These are phyloP conservation scores for Ochetophila trinervis DNA, from an alignment of 306 rosid species.

Conservation along the genomic window DNA sequence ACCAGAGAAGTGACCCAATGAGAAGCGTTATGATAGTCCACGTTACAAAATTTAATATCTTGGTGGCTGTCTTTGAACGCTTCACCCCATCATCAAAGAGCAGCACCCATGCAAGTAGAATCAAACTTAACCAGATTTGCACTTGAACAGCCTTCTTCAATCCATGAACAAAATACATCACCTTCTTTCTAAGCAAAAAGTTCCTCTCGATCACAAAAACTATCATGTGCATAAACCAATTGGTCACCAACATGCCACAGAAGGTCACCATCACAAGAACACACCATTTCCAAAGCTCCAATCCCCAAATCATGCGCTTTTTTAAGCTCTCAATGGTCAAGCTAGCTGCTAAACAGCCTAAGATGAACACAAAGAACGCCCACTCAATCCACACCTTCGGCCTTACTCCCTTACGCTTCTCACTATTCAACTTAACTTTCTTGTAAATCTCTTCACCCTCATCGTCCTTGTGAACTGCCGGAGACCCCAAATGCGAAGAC, in stretches of 20 bases:
- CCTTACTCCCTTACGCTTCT: slow-evolving; percentile 42
- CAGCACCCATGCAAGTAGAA: slow-evolving; percentile 69
- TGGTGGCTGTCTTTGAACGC: slow-evolving; percentile 42
- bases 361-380: slow-evolving; percentile 40
- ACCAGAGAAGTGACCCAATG: slow-evolving; percentile 71
- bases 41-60: slow-evolving; percentile 48
- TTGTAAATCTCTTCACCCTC: slow-evolving; percentile 62
- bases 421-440: slow-evolving; percentile 54
- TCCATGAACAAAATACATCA: slow-evolving; percentile 90
- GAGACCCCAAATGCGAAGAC: slow-evolving; percentile 37
- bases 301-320: slow-evolving; percentile 41
- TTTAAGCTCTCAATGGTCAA: slow-evolving; percentile 37
- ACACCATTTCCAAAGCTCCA: slow-evolving; percentile 85
- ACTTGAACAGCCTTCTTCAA: slow-evolving; percentile 72
- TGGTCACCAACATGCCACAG: slow-evolving; percentile 70
- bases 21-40: slow-evolving; percentile 71
- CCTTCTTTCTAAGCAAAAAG: slow-evolving; percentile 74
- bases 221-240: slow-evolving; percentile 67
- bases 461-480: slow-evolving; percentile 41
- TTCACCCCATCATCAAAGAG: slow-evolving; percentile 47
- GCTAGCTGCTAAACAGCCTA: slow-evolving; percentile 49
- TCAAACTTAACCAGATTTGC: slow-evolving; percentile 63
- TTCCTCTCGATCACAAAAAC: slow-evolving; percentile 83
- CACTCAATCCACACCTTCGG: slow-evolving; percentile 44
- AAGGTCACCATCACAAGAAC: slow-evolving; percentile 67